Evolutionary conservation across 495 filamentous ascomycete genomes (phyloP).

Genomic region (Talaromyces liani): DNA sequence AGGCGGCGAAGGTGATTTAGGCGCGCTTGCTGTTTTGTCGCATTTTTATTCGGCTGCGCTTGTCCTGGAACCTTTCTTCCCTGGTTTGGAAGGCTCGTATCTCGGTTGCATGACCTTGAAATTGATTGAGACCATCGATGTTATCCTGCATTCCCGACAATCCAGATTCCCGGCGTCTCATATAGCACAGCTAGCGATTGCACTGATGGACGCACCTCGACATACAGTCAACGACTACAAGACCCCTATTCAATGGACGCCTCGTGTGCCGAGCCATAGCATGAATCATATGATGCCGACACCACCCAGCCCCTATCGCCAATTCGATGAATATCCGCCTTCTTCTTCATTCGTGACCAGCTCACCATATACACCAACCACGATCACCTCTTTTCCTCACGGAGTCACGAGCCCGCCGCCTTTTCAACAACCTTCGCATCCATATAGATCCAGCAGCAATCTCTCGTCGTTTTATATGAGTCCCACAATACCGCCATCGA

Average conservation of each 20-base stretch:
- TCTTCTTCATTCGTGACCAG: constrained; percentile 34
- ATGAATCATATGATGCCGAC: constrained; percentile 31
- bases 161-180: constrained; percentile 28
- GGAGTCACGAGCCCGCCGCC: constrained; percentile 28
- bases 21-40: constrained; percentile 56
- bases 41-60: constrained; percentile 87
- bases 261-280: constrained; percentile 9
- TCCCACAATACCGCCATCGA: constrained; percentile 27
- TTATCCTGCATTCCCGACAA: constrained; percentile 33
- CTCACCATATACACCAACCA: constrained; percentile 33
- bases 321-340: constrained; percentile 26
- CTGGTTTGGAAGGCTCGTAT: constrained; percentile 82
- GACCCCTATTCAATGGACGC: constrained; percentile 29
- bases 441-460: constrained; percentile 27
- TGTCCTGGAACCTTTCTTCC: constrained; percentile 82
- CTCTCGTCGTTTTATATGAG: constrained; percentile 28
- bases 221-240: constrained; percentile 30
- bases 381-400: constrained; percentile 34
- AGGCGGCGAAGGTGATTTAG: constrained; percentile 32
- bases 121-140: constrained; percentile 72
- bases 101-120: constrained; percentile 68
- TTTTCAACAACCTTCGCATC: constrained; percentile 17
- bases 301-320: constrained; percentile 32
- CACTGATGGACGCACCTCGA: constrained; percentile 34
- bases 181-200: constrained; percentile 25